These are phyloP conservation scores for Chlorella sp. DNA, from an alignment of 139 green algal species.

Conservation along the genomic window DNA sequence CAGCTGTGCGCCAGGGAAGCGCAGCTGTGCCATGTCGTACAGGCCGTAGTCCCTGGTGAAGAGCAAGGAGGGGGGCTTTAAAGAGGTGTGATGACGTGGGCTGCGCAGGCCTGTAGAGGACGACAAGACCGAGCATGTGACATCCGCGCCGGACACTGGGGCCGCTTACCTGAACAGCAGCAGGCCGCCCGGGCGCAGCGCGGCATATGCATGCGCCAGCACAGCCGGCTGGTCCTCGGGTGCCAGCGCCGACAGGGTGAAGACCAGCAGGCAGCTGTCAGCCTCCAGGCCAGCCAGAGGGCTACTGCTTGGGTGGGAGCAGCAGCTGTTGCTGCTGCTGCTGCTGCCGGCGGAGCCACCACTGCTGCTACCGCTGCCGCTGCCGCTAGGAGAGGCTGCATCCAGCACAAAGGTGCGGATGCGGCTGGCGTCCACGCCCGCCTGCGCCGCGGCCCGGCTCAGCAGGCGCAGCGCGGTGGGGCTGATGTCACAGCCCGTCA, in stretches of 20 bases:
- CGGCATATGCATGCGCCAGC: conserved; percentile 41
- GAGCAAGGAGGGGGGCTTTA: too few species aligned
- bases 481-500: conserved; percentile 70
- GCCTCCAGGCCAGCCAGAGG: conserved; percentile 45
- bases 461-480: conserved; percentile 70
- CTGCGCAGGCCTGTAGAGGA: too few species aligned
- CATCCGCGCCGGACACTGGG: too few species aligned
- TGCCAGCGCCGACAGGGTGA: conserved; percentile 79
- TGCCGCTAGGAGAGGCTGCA: conserved; percentile 2
- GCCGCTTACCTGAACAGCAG: conserved; percentile 64
- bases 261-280: conserved; percentile 79
- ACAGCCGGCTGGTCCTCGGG: conserved; percentile 50
- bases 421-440: conserved; percentile 50
- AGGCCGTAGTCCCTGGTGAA: conserved; percentile 76
- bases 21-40: conserved; percentile 80
- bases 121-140: too few species aligned
- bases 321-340: not conserved
- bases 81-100: too few species aligned
- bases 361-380: not conserved
- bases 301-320: not conserved
- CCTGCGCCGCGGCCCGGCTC: conserved; percentile 35
- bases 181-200: conserved; percentile 66
- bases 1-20: conserved; percentile 50
- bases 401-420: conserved; percentile 45
- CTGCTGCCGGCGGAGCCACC: not conserved